Evolutionary conservation across 164 flowering plant species (phyloP), one percentile per base, ranked within the genome.

Genomic region (Berberis vulgaris): DNA sequence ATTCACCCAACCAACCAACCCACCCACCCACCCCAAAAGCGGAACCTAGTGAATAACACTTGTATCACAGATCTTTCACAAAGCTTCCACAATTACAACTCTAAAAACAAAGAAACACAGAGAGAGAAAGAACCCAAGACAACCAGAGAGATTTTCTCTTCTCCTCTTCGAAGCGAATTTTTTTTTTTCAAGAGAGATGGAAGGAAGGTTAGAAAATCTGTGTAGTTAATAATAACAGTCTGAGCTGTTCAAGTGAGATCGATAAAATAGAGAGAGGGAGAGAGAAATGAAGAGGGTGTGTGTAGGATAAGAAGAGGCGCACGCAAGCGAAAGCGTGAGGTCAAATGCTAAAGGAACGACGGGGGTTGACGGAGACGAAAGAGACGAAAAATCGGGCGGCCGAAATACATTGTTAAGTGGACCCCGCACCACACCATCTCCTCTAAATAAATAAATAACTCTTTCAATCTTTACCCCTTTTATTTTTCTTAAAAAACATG

Each of bases 371-470:
- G 78, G 81, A 71, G 81, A 70, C 80, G 80, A 71, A 50, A 64
- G 81, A 81, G 78, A 79, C 81, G 91, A 83, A 85, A 81, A 83
- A 81, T 59, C 45, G 62, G 76, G 75, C 86, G 83, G 79, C 82
- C 79, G 71, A 79, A 78, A 63, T 67, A 66, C 46, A 77, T 70
- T 71, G 78, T 78, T 69, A 54, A 13, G 45, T 57, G 60, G 54
- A 26, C 26, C 26, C 26, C 26, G 26, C 26, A 26, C 26, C 26
- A 26, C 26, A 26, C 26, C 26, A 26, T 0, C 26, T 26, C 26
- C 26, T 26, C 26, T 26, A 26, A 26, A 26, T 26, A 26, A 26
- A 26, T 26, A 26, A 26, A 26, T 46, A 46, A 5, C 49, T 46
- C 8, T 46, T 5, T 5, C 5, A 46, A 46, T 46, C 49, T 46